These are phyloP conservation scores for Pezicula radicicola DNA, from an alignment of 2,329 filamentous ascomycete genomes.

Conservation along the genomic window DNA sequence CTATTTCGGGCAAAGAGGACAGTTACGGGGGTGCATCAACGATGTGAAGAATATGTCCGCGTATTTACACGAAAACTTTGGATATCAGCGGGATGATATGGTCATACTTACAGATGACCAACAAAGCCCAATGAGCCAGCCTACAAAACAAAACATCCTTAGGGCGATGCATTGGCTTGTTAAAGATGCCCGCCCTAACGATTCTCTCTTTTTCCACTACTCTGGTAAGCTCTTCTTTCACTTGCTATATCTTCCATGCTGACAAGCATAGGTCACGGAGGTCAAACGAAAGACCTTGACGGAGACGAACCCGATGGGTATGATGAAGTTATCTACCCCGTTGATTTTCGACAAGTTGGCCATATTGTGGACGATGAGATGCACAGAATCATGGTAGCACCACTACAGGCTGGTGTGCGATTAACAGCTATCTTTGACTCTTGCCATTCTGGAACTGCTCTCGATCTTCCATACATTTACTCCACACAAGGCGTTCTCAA, in stretches of 20 bases:
- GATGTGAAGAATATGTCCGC: conserved; percentile 96
- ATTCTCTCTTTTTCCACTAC: conserved; percentile 97
- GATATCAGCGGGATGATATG: conserved; percentile 95
- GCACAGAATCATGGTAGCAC: conserved; percentile 73
- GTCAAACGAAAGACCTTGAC: conserved; percentile 76
- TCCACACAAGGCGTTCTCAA: conserved; percentile 67
- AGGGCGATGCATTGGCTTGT: conserved; percentile 98
- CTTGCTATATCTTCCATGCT: conserved; percentile 12
- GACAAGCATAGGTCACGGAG: conserved; percentile 62
- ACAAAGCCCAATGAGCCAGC: conserved; percentile 95
- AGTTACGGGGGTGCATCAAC: conserved; percentile 92
- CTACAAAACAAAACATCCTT: conserved; percentile 91
- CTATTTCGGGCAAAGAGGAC: conserved; percentile 89
- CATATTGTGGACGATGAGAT: conserved; percentile 84
- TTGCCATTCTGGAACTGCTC: conserved; percentile 64
- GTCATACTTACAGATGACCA: conserved; percentile 95
- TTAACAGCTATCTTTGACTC: conserved; percentile 68
- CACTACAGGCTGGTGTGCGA: conserved; percentile 79
- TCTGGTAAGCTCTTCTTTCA: conserved; percentile 58
- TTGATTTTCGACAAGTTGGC: conserved; percentile 75
- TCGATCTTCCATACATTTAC: conserved; percentile 67
- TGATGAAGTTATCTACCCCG: conserved; percentile 81
- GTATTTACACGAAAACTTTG: conserved; percentile 85
- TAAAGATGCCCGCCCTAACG: conserved; percentile 87
- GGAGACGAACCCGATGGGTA: conserved; percentile 80